Conservation (phyloP, 1,284 basidiomycete species). For the Pisolithus thermaeus region DNA sequence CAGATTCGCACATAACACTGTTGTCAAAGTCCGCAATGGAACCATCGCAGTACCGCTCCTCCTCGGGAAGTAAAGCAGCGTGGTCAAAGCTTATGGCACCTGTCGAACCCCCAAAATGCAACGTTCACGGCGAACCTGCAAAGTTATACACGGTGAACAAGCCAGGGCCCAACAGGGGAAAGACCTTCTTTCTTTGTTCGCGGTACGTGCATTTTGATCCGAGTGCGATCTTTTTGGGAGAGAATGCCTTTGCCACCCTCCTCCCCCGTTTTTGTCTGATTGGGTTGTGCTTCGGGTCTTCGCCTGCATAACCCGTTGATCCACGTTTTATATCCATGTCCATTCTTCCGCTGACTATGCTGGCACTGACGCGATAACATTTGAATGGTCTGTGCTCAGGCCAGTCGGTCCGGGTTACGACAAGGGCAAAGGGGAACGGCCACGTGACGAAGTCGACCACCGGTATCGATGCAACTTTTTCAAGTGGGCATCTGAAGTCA, state of each 20-base stretch:
- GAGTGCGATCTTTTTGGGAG: not conserved
- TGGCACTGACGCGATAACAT: not conserved
- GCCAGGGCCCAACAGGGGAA: slow-evolving; percentile 88
- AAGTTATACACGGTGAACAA: slow-evolving; percentile 88
- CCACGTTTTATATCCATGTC: not conserved
- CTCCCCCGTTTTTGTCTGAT: not conserved
- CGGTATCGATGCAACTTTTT: slow-evolving; percentile 81
- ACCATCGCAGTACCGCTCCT: slow-evolving; percentile 8
- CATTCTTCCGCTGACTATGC: not conserved
- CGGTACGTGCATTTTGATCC: slow-evolving; percentile 46
- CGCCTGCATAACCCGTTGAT: not conserved
- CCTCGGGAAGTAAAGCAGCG: slow-evolving; percentile 40
- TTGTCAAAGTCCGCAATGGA: not conserved
- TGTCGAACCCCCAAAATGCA: slow-evolving; percentile 69
- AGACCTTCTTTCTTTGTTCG: slow-evolving; percentile 90
- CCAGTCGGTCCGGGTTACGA: slow-evolving; percentile 93
- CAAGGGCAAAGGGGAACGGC: slow-evolving; percentile 71
- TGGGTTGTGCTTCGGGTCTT: not conserved
- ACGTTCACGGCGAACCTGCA: slow-evolving; percentile 70
- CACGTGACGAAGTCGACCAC: slow-evolving; percentile 80
- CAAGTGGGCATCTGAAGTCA: slow-evolving; percentile 74
- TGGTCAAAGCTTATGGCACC: slow-evolving; percentile 77
- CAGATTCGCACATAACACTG: slow-evolving; percentile 1
- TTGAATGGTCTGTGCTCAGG: slow-evolving; percentile 33
- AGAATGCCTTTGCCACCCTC: not conserved